Conservation (phyloP, 176 grass and related monocot genomes). For the Avena insularis region DNA sequence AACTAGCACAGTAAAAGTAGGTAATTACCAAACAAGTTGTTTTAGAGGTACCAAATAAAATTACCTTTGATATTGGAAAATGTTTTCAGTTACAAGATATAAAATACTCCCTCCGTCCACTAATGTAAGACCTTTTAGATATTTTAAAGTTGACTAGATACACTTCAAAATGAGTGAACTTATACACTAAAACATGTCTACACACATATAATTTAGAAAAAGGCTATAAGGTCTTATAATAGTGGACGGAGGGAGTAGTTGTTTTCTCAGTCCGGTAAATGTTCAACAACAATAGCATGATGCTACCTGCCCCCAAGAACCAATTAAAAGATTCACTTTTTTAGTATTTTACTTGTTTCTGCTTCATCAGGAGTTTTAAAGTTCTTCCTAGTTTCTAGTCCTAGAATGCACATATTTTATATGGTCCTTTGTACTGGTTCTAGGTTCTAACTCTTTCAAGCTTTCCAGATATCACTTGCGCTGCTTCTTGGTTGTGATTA, state of each 20-base stretch:
- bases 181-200: too few relatives aligned
- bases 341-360: constrained; percentile 13
- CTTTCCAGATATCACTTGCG: constrained; percentile 86
- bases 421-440: neutral
- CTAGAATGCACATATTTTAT: constrained; percentile 29
- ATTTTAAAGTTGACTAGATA: too few relatives aligned
- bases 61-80: neutral
- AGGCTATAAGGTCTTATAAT: too few relatives aligned
- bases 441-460: neutral
- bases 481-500: constrained; percentile 96
- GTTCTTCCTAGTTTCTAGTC: neutral
- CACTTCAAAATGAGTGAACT: too few relatives aligned
- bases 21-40: neutral
- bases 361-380: constrained; percentile 8
- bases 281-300: constrained; percentile 5
- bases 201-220: too few relatives aligned
- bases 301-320: neutral
- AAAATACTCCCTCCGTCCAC: too few relatives aligned
- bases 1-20: constrained; percentile 18
- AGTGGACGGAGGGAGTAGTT: too few relatives aligned
- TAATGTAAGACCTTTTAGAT: too few relatives aligned
- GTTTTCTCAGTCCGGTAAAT: neutral
- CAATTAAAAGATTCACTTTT: constrained; percentile 5
- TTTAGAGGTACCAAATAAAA: neutral
- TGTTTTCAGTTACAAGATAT: neutral